Percentiles rank a stretch among this genome's conserved stretches.
Evolutionary conservation across 1,284 basidiomycete genomes (phyloP).

Genomic region (Lentinus polychrous): DNA sequence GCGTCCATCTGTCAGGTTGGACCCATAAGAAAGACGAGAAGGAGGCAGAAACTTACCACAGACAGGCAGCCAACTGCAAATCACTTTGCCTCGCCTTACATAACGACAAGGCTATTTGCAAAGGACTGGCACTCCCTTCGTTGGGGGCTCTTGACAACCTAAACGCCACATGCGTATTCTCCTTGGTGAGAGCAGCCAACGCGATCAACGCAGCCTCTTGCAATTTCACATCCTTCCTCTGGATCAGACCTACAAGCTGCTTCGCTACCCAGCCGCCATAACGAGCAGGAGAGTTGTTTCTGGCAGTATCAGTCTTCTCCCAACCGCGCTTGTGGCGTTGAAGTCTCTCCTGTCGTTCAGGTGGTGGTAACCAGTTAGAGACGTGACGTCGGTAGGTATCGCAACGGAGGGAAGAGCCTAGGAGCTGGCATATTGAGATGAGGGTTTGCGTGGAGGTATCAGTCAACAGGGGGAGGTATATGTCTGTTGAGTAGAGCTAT

Average conservation of each 20-base stretch:
- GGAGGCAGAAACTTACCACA: constrained; percentile 41
- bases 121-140: constrained; percentile 13
- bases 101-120: constrained; percentile 38
- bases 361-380: constrained; percentile 55
- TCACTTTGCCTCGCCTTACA: constrained; percentile 49
- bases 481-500: constrained; percentile 54
- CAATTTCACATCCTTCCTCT: constrained; percentile 46
- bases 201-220: constrained; percentile 69
- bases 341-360: constrained; percentile 46
- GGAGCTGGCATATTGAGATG: constrained; percentile 50
- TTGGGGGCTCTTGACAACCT: constrained; percentile 39
- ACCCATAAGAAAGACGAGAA: neutral
- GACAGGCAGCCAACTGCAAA: constrained; percentile 58
- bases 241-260: constrained; percentile 41
- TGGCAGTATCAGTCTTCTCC: constrained; percentile 40
- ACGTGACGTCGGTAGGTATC: constrained; percentile 51
- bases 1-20: constrained; percentile 2
- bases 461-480: constrained; percentile 56
- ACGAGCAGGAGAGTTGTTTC: constrained; percentile 31
- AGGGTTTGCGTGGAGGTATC: constrained; percentile 30
- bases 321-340: constrained; percentile 57
- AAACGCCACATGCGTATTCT: constrained; percentile 47
- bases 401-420: constrained; percentile 45
- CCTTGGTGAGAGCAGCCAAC: constrained; percentile 64
- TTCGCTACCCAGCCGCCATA: constrained; percentile 56